phyloP scores from a whole-genome alignment of 2,329 filamentous ascomycete species.

The Fusarium anguioides region DNA sequence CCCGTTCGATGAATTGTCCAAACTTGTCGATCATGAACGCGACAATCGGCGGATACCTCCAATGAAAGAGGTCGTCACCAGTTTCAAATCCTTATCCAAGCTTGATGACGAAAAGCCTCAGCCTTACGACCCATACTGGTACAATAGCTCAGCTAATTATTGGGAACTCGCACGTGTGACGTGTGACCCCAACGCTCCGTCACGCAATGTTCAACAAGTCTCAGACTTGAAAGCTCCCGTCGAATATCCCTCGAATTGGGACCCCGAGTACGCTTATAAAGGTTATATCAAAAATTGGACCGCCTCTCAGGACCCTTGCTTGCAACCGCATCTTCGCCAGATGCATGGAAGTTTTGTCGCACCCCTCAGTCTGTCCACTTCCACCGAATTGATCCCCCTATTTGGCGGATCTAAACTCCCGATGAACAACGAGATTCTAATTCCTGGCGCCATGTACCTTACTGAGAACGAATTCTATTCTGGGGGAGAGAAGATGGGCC shows the following conservation, averaged over 20 bases:
- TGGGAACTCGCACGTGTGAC: constrained; percentile 69
- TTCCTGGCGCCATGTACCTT: constrained; percentile 74
- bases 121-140: constrained; percentile 61
- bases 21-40: constrained; percentile 61
- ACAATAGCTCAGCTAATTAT: constrained; percentile 59
- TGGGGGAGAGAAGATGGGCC: constrained; percentile 65
- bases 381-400: constrained; percentile 67
- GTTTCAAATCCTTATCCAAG: constrained; percentile 55
- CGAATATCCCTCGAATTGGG: constrained; percentile 50
- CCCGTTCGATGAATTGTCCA: constrained; percentile 66
- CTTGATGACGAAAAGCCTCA: constrained; percentile 51
- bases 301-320: constrained; percentile 67
- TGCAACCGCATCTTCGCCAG: constrained; percentile 63
- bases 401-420: constrained; percentile 72
- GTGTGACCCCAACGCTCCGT: constrained; percentile 67
- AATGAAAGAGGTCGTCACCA: constrained; percentile 56
- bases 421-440: constrained; percentile 72
- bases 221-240: constrained; percentile 48
- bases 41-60: constrained; percentile 56
- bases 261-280: constrained; percentile 52
- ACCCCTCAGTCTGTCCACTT: constrained; percentile 62
- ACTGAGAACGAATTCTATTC: constrained; percentile 67
- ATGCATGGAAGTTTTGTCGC: constrained; percentile 69
- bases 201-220: constrained; percentile 51
- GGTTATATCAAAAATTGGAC: constrained; percentile 70